These are phyloP conservation scores for Phytophthora aleatoria DNA, from an alignment of 352 stramenopile species.

Conservation along the genomic window DNA sequence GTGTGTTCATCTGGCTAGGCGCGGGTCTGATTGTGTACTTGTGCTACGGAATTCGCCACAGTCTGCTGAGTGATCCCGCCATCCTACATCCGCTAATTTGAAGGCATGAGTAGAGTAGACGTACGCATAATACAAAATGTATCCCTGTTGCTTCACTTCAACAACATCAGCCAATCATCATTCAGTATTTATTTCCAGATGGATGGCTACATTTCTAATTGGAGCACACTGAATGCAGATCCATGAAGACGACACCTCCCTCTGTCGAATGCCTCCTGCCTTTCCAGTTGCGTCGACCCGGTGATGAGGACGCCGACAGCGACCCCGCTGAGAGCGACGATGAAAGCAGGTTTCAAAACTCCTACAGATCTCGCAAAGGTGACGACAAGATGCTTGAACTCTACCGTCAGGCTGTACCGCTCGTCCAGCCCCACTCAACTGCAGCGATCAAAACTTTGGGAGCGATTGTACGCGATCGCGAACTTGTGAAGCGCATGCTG, in stretches of 20 bases:
- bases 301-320: not conserved
- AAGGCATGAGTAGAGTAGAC: slow-evolving; percentile 2
- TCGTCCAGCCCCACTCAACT: slow-evolving; percentile 66
- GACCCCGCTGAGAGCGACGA: slow-evolving; percentile 12
- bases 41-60: slow-evolving; percentile 81
- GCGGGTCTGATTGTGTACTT: slow-evolving; percentile 74
- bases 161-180: slow-evolving; percentile 23
- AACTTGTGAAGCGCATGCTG: slow-evolving; percentile 63
- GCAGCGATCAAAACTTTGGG: slow-evolving; percentile 61
- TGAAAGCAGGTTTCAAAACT: slow-evolving; percentile 4
- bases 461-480: slow-evolving; percentile 47
- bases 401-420: slow-evolving; percentile 58
- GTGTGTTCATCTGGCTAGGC: slow-evolving; percentile 73
- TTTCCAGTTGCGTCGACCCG: slow-evolving; percentile 21
- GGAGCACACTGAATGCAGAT: not conserved
- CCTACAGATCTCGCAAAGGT: slow-evolving; percentile 2
- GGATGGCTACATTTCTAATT: slow-evolving; percentile 3
- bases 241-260: slow-evolving; percentile 5
- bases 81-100: slow-evolving; percentile 41
- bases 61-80: slow-evolving; percentile 40
- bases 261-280: slow-evolving; percentile 27
- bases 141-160: slow-evolving; percentile 21
- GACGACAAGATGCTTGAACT: slow-evolving; percentile 38
- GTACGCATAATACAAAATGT: slow-evolving; percentile 8
- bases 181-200: slow-evolving; percentile 25